Conservation (phyloP, 306 rosid genomes). For the Gleditsia sinensis region DNA sequence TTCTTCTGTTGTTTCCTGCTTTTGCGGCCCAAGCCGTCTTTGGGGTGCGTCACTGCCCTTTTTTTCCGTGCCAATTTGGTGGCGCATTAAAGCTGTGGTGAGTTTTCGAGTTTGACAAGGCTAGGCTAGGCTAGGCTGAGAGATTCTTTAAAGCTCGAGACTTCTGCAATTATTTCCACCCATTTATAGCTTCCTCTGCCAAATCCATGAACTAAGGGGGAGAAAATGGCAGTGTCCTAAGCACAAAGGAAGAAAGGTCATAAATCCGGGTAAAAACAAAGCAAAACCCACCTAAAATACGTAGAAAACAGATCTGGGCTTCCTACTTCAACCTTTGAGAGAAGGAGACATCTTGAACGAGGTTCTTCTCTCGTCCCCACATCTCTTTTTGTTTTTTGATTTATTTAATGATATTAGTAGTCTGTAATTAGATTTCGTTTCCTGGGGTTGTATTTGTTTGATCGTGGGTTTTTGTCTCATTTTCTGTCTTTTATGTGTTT, state of each 20-base stretch:
- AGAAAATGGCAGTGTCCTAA: conserved; percentile 8
- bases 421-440: conserved; percentile 58
- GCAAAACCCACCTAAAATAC: conserved; percentile 7
- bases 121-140: not conserved
- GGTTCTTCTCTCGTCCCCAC: conserved; percentile 27
- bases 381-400: not conserved
- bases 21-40: conserved; percentile 81
- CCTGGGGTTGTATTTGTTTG: too few species aligned
- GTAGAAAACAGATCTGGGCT: conserved; percentile 27
- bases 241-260: conserved; percentile 5
- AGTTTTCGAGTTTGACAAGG: conserved; percentile 22
- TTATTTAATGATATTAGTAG: not conserved
- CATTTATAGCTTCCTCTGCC: conserved; percentile 52
- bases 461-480: too few species aligned
- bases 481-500: conserved; percentile 45
- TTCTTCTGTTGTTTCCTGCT: conserved; percentile 44
- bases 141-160: not conserved
- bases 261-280: not conserved
- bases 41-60: conserved; percentile 49
- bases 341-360: conserved; percentile 56
- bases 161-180: conserved; percentile 31
- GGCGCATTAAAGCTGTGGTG: conserved; percentile 60
- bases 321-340: conserved; percentile 32
- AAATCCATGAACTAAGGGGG: conserved; percentile 23
- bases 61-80: conserved; percentile 56